Base-by-base conservation (phyloP, 371 early-diverging fungal genomes). In the Zychaea mexicana region DNA sequence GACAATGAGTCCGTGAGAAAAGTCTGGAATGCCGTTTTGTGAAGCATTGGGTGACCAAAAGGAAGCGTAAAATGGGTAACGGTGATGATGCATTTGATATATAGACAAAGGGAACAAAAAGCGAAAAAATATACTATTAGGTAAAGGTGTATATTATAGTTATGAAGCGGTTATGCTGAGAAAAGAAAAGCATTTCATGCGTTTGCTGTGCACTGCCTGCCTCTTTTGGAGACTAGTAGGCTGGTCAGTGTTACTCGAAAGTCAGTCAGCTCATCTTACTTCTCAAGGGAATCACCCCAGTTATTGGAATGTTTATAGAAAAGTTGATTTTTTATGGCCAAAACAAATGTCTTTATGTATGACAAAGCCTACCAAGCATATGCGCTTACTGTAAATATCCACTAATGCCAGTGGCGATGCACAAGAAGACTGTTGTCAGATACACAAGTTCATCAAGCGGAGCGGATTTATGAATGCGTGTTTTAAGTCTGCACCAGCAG, bases 1-100 rank as follows among this genome's bases (percentile, higher is more conserved):
- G 6, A 85, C 75, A 62, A 85, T 76, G 21, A 88, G 71, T 2
- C 91, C 91, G 39, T 60, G 38, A 13, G 54, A 52, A 45, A 76
- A 79, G 36, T 75, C 66, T 2, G 76, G 73, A 27, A 64, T 52
- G 0, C 54, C 10, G 45, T 69, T 71, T 7, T 65, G 49, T 1
- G 74, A 45, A 0, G 74, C 66, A 15, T 65, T 74, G 17, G 79
- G 79, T 22, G 79, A 68, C 79, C 79, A 79, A 62, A 79, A 79
- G 5, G 76, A 74, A 6, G 63, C 57, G 55, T 79, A 74, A 47
- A 76, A 79, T 2, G 76, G 65, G 54, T 70, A 64, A 17, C 45
- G 71, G 49, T 59, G 65, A 33, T 57, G 62, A 46, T 27, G 62
- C 64, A 64, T 64, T 46, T 46, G 46, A 10, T 36, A 36, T 36